Percentiles rank a stretch among this genome's conserved stretches.
Conservation (phyloP, 2,329 filamentous ascomycete genomes). For the Scortechinia acanthostroma region DNA sequence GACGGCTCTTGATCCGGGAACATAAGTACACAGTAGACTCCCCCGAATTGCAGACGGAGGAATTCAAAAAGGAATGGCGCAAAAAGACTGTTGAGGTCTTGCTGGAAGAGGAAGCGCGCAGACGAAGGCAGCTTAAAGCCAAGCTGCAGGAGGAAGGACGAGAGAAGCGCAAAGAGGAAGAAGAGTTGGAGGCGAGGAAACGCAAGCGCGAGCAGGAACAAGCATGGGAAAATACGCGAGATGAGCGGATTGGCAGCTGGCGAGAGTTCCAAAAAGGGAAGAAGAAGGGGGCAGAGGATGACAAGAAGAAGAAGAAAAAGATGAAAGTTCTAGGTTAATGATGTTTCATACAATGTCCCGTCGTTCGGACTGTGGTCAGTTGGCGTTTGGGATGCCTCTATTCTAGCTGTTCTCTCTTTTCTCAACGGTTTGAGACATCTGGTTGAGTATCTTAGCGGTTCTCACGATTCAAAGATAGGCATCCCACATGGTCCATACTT, state of each 20-base stretch:
- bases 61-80: slow-evolving; percentile 62
- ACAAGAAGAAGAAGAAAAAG: slow-evolving; percentile 35
- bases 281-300: slow-evolving; percentile 28
- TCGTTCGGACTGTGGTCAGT: no score
- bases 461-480: no score
- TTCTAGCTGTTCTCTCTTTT: no score
- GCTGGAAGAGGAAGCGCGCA: slow-evolving; percentile 61
- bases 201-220: slow-evolving; percentile 61
- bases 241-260: slow-evolving; percentile 67
- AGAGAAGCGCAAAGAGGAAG: slow-evolving; percentile 62
- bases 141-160: slow-evolving; percentile 69
- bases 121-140: slow-evolving; percentile 60
- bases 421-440: no score
- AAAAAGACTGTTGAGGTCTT: slow-evolving; percentile 66
- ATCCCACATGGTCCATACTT: no score
- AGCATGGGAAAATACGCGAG: slow-evolving; percentile 66
- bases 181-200: slow-evolving; percentile 53
- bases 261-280: slow-evolving; percentile 60
- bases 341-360: no score
- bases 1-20: slow-evolving; percentile 65
- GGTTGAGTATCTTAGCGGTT: no score
- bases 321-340: slow-evolving; percentile 39
- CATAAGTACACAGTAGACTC: slow-evolving; percentile 63
- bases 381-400: no score
- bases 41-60: slow-evolving; percentile 55